Evolutionary conservation across 768 basidiomycete species (phyloP), one percentile per base, ranked within the genome.

Genomic region (Psilocybe cyanescens): DNA sequence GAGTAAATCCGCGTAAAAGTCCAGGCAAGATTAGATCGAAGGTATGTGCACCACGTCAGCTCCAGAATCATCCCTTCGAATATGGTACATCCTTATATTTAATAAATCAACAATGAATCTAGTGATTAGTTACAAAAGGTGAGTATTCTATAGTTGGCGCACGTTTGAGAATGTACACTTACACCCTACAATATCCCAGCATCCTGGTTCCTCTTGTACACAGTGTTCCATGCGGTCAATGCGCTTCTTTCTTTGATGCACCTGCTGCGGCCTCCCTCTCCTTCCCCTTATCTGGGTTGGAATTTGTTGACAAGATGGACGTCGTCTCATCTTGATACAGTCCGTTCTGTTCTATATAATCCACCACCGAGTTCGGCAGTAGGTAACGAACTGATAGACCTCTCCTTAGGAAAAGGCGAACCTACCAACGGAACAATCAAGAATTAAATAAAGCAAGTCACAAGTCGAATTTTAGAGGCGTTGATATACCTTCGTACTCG

Each of bases 271-370:
- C 57, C 46, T 80, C 80, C 58, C 68, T 75, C 46, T 81, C 80
- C 61, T 70, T 76, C 7, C 74, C 78, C 61, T 77, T 79, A 8
- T 73, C 77, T 60, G 75, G 67, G n/a, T 69, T 58, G 24, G 63
- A 45, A n/a, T 44, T 44, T 24, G 55, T 17, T 47, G 61, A 61
- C 39, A 61, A 39, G 48, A 65, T 71, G 8, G 75, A 52, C 8
- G 56, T 62, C 2, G 67, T 70, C 47, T 92, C 91, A 45, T 92
- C 91, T 62, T 81, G 79, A 67, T 93, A 93, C 64, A 93, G 78
- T 39, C 87, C 84, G 66, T 96, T 80, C 71, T 91, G 82, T 72
- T 95, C 90, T 76, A 99, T 99, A 72, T 99, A 99, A 64, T 95
- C 89, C 62, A 96, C 93, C 51, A 99, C 97, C 39, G 88, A 85